A percentile compares a stretch with the other conserved stretches of the same genome.
Conservation (phyloP, 352 stramenopile species). For the Phytophthora cactorum region DNA sequence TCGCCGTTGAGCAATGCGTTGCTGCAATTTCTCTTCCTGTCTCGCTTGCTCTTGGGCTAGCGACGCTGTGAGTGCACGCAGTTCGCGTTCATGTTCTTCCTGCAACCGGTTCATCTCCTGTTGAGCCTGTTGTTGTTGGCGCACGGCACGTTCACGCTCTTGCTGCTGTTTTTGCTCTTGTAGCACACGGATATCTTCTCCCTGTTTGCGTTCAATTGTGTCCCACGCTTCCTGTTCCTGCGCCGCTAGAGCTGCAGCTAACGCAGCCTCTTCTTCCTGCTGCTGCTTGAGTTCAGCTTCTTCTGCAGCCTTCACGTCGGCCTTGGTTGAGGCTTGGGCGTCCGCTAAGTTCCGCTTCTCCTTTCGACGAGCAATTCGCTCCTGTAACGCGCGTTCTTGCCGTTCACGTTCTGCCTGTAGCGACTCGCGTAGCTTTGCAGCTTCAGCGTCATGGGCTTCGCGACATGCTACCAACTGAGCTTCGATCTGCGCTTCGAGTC, state of each 20-base stretch:
- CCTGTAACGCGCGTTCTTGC: constrained; percentile 59
- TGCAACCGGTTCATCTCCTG: constrained; percentile 62
- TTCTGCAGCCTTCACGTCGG: constrained; percentile 29
- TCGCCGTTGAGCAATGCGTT: constrained; percentile 60
- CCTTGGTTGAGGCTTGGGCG: constrained; percentile 10
- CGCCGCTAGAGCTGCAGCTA: constrained; percentile 34
- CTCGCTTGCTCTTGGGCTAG: constrained; percentile 60
- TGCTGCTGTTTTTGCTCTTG: constrained; percentile 48
- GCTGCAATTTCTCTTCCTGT: constrained; percentile 73
- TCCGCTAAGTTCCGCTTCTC: constrained; percentile 34
- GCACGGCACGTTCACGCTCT: constrained; percentile 28
- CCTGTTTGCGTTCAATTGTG: constrained; percentile 45
- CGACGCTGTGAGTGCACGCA: constrained; percentile 46
- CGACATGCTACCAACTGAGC: constrained; percentile 36
- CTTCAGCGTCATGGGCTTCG: constrained; percentile 33
- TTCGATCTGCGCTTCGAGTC: constrained; percentile 37
- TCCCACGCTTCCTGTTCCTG: constrained; percentile 45
- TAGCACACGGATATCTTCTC: constrained; percentile 43
- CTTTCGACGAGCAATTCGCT: constrained; percentile 63
- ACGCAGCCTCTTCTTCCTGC: constrained; percentile 30
- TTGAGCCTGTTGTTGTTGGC: constrained; percentile 54
- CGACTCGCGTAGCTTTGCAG: constrained; percentile 33
- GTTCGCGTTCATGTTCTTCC: constrained; percentile 65
- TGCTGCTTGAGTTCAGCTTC: constrained; percentile 43
- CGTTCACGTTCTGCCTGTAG: constrained; percentile 47